Percentiles rank a stretch among this genome's conserved stretches.
Evolutionary conservation across 2,329 filamentous ascomycete genomes (phyloP).

Genomic region (Trichoderma brevicompactum): DNA sequence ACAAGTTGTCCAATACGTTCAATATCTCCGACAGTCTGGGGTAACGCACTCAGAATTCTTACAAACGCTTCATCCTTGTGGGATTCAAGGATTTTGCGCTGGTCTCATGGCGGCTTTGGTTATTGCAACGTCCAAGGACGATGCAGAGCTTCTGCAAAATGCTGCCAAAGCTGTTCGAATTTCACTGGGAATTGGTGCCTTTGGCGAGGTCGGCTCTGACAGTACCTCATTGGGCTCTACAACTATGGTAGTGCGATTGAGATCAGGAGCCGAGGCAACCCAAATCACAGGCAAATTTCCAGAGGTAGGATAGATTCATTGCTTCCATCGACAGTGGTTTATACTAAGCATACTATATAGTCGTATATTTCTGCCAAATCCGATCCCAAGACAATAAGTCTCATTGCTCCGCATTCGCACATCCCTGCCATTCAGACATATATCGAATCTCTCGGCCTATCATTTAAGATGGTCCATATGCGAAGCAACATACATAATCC

Average conservation of each 20-base stretch:
- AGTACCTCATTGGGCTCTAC: conserved; percentile 25
- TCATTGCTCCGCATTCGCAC: conserved; percentile 29
- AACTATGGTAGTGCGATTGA: conserved; percentile 18
- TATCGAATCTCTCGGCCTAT: conserved; percentile 29
- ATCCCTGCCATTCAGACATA: conserved; percentile 26
- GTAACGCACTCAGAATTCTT: neutral
- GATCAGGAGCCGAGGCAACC: neutral
- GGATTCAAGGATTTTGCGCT: conserved; percentile 33
- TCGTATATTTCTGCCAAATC: conserved; percentile 31
- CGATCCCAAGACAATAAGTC: conserved; percentile 29
- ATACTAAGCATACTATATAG: conserved; percentile 9
- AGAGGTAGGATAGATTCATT: neutral
- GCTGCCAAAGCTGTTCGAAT: conserved; percentile 28
- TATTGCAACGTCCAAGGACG: conserved; percentile 28
- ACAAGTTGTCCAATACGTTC: neutral
- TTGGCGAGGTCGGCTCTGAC: conserved; percentile 29
- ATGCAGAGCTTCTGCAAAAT: conserved; percentile 27
- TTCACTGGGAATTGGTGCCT: conserved; percentile 31
- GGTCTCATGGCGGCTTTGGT: conserved; percentile 31
- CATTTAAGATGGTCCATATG: conserved; percentile 32
- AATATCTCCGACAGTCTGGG: neutral
- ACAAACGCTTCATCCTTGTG: neutral
- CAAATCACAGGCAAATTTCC: neutral
- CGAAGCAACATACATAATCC: conserved; percentile 31
- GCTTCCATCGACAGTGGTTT: neutral